Conservation (phyloP, 2,329 filamentous ascomycete genomes). For the Cytospora schulzeri region DNA sequence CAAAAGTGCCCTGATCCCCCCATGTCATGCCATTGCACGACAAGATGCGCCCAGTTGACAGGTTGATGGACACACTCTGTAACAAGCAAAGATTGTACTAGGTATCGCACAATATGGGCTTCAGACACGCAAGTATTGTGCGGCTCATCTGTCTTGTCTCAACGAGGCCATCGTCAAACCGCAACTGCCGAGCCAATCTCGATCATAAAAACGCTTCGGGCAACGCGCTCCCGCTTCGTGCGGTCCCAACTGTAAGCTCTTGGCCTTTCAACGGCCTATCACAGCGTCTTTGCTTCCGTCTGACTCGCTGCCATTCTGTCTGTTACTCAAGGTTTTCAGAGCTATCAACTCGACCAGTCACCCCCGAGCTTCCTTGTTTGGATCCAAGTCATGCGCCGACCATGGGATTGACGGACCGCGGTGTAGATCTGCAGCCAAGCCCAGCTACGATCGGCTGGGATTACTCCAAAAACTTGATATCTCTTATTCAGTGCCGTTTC, state of each 20-base stretch:
- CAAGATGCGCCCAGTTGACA: not conserved
- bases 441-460: slow-evolving; percentile 8
- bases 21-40: slow-evolving; percentile 4
- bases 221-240: not conserved
- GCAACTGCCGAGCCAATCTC: not conserved
- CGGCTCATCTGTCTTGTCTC: not conserved
- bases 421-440: slow-evolving; percentile 25
- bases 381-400: slow-evolving; percentile 13
- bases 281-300: not conserved
- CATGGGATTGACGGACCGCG: not conserved
- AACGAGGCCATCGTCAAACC: not conserved
- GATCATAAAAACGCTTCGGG: not conserved
- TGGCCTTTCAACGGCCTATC: not conserved
- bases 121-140: not conserved
- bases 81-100: not conserved
- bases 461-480: not conserved
- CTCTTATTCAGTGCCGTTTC: slow-evolving; percentile 10
- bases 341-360: slow-evolving; percentile 1
- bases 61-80: not conserved
- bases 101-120: not conserved
- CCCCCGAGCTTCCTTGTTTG: not conserved
- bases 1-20: not conserved
- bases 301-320: not conserved
- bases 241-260: not conserved
- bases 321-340: not conserved